A percentile compares a stretch with the other conserved stretches of the same genome.
Evolutionary conservation across 495 filamentous ascomycete species (phyloP).

Genomic region (Tuber aestivum): DNA sequence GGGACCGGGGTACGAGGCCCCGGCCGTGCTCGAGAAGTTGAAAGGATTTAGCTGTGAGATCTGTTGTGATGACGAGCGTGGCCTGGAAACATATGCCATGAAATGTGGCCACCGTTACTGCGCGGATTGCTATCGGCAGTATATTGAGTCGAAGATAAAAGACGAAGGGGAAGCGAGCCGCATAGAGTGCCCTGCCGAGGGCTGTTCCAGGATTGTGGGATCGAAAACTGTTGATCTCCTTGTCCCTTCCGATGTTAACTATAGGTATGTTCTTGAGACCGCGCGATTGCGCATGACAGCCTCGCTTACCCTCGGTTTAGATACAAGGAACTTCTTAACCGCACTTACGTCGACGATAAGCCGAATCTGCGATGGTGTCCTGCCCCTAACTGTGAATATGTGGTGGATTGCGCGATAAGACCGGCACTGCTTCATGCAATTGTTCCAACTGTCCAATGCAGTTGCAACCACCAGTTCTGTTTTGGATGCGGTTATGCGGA

Average conservation of each 20-base stretch:
- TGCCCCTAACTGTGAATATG: slow-evolving; percentile 88
- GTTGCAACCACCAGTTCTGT: slow-evolving; percentile 80
- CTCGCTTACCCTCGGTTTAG: slow-evolving; percentile 42
- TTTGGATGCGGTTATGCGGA: slow-evolving; percentile 92
- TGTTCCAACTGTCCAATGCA: slow-evolving; percentile 82
- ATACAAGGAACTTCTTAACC: slow-evolving; percentile 78
- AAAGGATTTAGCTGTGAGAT: slow-evolving; percentile 86
- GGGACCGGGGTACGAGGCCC: slow-evolving; percentile 56
- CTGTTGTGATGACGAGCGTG: slow-evolving; percentile 81
- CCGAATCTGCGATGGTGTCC: slow-evolving; percentile 95
- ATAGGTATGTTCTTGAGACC: slow-evolving; percentile 49
- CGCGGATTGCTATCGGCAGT: slow-evolving; percentile 85
- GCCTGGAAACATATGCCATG: slow-evolving; percentile 85
- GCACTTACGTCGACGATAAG: slow-evolving; percentile 95
- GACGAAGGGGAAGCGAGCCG: slow-evolving; percentile 91
- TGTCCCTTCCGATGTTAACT: slow-evolving; percentile 64
- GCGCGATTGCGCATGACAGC: slow-evolving; percentile 4
- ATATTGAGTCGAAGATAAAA: slow-evolving; percentile 82
- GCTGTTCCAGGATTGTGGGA: slow-evolving; percentile 85
- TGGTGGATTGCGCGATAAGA: slow-evolving; percentile 80
- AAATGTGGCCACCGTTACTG: slow-evolving; percentile 96
- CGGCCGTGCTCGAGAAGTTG: slow-evolving; percentile 62
- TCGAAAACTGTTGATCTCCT: slow-evolving; percentile 79
- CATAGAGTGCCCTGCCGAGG: slow-evolving; percentile 85
- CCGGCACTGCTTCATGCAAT: slow-evolving; percentile 73